Evolutionary conservation across 805 yeast species (phyloP), one percentile per base, ranked within the genome.

Genomic region (Candida maesae): DNA sequence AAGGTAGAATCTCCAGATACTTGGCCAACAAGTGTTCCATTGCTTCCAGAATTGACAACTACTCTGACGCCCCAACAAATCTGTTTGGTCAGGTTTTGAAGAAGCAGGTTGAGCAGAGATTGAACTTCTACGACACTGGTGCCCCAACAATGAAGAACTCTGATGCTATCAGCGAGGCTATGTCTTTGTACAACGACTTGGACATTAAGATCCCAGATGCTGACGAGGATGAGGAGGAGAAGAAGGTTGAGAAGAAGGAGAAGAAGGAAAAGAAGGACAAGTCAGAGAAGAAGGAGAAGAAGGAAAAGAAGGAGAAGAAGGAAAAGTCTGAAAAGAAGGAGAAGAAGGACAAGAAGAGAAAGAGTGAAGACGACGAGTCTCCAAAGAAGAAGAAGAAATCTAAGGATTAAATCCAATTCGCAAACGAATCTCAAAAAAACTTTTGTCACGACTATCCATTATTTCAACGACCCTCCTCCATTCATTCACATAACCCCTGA

Each of bases 1-100:
- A 93, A 81, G 99, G 99, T 69, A 84, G 98, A 78, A 93, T 93
- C 55, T 91, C 99, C 36, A 84, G 99, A 73, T 93, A 90, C 71
- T 75, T 93, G 69, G 99, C 99, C 53, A 93, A 93, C 84, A 93
- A 93, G 72, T 91, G 98, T 79, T 84, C 99, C 31, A 91, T 93
- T 71, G 99, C 99, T 46, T 88, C 96, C 38, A 88, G 99, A 78
- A 91, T 93, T 60, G 99, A 93, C 71, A 88, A 88, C 73, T 93
- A 88, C 68, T 84, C 96, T 43, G 99, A 93, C 64, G 86, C 83
- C 64, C 97, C 99, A 59, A 74, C 88, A 33, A 84, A 83, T 48
- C 86, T 79, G 39, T 93, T 93, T 57, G 99, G 99, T 65, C 74
- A 78, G 56, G 82, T 90, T 42, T 79, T 93, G 67, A 90, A 88